Base-by-base conservation (phyloP, 257 asterid genomes). In the Solanum pimpinellifolium region DNA sequence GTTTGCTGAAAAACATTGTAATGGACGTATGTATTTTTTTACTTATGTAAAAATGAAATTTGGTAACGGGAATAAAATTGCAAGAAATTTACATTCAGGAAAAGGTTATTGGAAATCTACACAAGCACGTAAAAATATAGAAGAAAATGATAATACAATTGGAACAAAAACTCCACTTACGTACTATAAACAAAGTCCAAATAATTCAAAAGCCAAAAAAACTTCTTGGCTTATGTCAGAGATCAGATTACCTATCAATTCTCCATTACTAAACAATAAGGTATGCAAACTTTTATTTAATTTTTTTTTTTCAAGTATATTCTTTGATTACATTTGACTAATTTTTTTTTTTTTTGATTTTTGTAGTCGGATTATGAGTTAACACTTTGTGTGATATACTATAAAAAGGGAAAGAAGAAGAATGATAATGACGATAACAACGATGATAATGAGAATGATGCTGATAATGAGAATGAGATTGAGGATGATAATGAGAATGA, bases 221-320 rank as follows among this genome's bases (percentile, higher is more conserved):
- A 52, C 72, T 14, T 35, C 83, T 21, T 86, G 88, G 88, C 86
- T 86, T 35, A 86, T 86, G 88, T 14, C 7, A 60, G 86, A 86
- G 31, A 62, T 29, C 2, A 78, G 88, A 27, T 42, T 86, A 2
- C 56, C 49, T 8, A 21, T 9, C 21, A 1, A 46, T 46, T 35
- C 66, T 80, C 65, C 3, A 15, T 16, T 23, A 16, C 14, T 46
- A 47, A 46, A 9, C 66, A 5, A 18, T 29, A 52, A 11, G 76
- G 85, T 39, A 73, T 13, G 16, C 20, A 5, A 59, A 7, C 33
- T 31, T 60, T 56, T 20, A 18, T 7, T 56, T 56, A 23, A 8
- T 70, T 23, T 23, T 13, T 13, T 76, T 76, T 72, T 72, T 76
- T 7, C 23, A 13, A 76, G 21, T 42, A 25, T 7, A n/a, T 44